Base-by-base conservation (phyloP, 345 rosid genomes). In the Heritiera fomes region DNA sequence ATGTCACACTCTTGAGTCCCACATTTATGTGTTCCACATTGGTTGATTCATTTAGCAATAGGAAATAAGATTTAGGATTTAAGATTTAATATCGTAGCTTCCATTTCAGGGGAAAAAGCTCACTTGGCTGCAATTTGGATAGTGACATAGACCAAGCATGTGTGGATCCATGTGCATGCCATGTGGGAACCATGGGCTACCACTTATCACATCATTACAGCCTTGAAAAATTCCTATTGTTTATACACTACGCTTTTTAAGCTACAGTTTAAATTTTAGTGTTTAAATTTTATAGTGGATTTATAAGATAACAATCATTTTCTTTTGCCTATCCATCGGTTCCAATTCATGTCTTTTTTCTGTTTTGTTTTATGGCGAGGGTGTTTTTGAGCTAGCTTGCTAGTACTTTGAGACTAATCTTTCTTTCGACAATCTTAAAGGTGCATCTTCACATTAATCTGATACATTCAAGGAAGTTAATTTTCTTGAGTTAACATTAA, bases 111-210 rank as follows among this genome's bases (percentile, higher is more conserved):
- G 53, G 5, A 58, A 59, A 59, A 41, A 8, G 71, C 76, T 47
- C 23, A 46, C 2, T 69, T n/a, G 56, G 61, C 49, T 59, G 41
- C 70, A 65, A 71, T 47, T 14, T 46, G 73, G 79, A 56, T 47
- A 59, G 18, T 43, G 80, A 55, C 74, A 66, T 60, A 58, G 85
- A 80, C 81, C 84, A 61, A 20, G 70, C 87, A 80, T 80, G 85
- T 82, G 85, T 78, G 5, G 43, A 32, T 56, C 78, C 87, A 80
- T 80, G 87, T 82, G 85, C 80, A 75, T 80, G 72, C 78, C 80
- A 75, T 80, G 72, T 80, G 75, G 87, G 86, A 81, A 75, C 86
- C 84, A 68, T 53, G 58, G 53, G 73, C 55, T 61, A 18, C 82
- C 71, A 79, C 59, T 47, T 38, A 49, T 75, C 71, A 30, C 71